phyloP scores from a whole-genome alignment of 2,329 filamentous ascomycete genomes.

The Ophiostoma himal-ulmi region DNA sequence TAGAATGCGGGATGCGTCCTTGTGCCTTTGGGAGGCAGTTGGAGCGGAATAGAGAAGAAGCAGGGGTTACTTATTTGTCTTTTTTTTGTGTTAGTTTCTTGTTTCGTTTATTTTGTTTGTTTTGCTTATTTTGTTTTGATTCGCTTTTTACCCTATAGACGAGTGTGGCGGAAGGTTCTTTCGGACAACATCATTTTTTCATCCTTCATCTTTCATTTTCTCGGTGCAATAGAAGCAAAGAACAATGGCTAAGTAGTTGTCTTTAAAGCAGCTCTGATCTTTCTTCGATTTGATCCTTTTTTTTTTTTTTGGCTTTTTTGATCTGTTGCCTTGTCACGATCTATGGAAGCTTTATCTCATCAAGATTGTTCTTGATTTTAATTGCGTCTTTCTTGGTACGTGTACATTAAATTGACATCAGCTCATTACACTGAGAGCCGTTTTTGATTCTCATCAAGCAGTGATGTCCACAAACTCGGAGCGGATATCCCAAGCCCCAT shows the following conservation, averaged over 20 bases:
- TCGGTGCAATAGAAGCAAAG: conserved; percentile 25
- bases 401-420: too few relatives aligned
- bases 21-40: background rate
- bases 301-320: background rate
- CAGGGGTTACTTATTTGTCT: background rate
- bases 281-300: background rate
- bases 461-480: background rate
- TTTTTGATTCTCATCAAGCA: background rate
- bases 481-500: background rate
- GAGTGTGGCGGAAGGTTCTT: conserved; percentile 5
- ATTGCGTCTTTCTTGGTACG: background rate
- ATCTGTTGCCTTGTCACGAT: background rate
- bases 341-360: background rate
- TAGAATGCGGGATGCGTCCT: background rate
- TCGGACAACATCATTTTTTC: conserved; percentile 27
- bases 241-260: background rate
- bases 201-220: background rate
- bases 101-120: background rate
- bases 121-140: conserved; percentile 7
- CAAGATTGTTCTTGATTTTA: background rate
- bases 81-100: background rate
- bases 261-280: background rate
- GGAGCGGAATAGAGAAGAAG: background rate
- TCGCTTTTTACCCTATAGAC: conserved; percentile 4
- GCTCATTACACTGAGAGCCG: too few relatives aligned